phyloP scores from a whole-genome alignment of 73 alveolate species.

The Tetrahymena borealis region DNA sequence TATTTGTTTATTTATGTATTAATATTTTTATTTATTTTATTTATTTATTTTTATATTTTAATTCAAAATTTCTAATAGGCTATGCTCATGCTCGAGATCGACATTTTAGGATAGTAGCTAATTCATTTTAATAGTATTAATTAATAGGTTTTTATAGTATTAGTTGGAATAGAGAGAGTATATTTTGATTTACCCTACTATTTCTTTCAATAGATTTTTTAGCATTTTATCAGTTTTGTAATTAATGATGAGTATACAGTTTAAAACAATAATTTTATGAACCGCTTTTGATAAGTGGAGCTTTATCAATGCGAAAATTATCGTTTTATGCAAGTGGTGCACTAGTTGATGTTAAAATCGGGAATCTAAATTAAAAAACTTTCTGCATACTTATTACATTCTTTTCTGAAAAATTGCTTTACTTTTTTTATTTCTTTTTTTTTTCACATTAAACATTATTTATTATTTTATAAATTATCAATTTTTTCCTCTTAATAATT shows the following conservation, averaged over 20 bases:
- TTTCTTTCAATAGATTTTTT: not conserved
- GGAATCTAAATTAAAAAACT: not conserved
- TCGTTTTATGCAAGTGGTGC: not conserved
- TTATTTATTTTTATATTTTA: not conserved
- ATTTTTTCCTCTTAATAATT: no score
- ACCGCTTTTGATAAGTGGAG: not conserved
- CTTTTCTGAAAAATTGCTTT: not conserved
- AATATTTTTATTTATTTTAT: not conserved
- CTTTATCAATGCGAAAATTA: not conserved
- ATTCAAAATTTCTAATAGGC: not conserved
- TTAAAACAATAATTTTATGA: not conserved
- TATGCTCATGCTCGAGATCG: not conserved
- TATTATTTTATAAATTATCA: not conserved
- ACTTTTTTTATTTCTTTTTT: not conserved
- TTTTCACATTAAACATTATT: not conserved
- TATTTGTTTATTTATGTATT: not conserved
- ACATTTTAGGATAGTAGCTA: not conserved
- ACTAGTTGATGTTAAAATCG: not conserved
- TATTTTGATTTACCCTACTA: not conserved
- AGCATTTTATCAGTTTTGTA: not conserved
- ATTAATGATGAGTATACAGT: not conserved
- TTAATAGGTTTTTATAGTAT: not conserved
- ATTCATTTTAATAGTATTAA: not conserved
- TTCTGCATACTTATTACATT: not conserved
- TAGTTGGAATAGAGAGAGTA: not conserved